phyloP scores from a whole-genome alignment of 2,329 filamentous ascomycete genomes.

The Neopestalotiopsis sp. region DNA sequence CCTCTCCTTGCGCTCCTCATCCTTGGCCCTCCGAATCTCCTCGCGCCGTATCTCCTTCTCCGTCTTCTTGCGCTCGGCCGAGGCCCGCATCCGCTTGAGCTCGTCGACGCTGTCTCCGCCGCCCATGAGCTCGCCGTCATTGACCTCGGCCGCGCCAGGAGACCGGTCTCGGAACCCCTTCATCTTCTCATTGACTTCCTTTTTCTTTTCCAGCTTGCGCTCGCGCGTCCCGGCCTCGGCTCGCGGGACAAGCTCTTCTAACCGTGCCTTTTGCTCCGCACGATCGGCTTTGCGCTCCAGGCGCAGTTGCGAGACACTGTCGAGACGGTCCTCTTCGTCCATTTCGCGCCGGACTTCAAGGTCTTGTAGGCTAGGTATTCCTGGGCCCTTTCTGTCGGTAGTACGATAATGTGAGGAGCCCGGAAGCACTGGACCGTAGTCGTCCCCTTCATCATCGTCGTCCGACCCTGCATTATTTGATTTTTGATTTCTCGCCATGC shows the following conservation, averaged over 20 bases:
- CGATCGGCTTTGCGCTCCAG: slow-evolving; percentile 69
- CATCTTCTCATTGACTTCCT: slow-evolving; percentile 73
- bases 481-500: not conserved
- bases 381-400: slow-evolving; percentile 49
- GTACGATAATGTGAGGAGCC: slow-evolving; percentile 25
- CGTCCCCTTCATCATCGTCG: slow-evolving; percentile 59
- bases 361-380: slow-evolving; percentile 76
- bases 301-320: slow-evolving; percentile 57
- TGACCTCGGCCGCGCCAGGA: slow-evolving; percentile 63
- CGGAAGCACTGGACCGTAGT: slow-evolving; percentile 54
- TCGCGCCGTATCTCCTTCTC: slow-evolving; percentile 84
- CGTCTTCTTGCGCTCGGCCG: slow-evolving; percentile 75
- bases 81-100: slow-evolving; percentile 69
- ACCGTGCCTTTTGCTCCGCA: slow-evolving; percentile 68
- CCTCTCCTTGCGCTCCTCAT: slow-evolving; percentile 81
- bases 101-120: slow-evolving; percentile 67
- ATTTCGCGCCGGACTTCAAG: slow-evolving; percentile 65
- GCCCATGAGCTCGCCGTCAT: slow-evolving; percentile 80
- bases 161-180: slow-evolving; percentile 73
- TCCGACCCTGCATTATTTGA: slow-evolving; percentile 22
- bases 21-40: slow-evolving; percentile 75
- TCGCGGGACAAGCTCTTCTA: slow-evolving; percentile 83
- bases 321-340: slow-evolving; percentile 52
- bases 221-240: slow-evolving; percentile 84
- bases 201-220: slow-evolving; percentile 84